Evolutionary conservation across 1,284 basidiomycete genomes (phyloP).

Genomic region (Papiliotrema nemorosa): DNA sequence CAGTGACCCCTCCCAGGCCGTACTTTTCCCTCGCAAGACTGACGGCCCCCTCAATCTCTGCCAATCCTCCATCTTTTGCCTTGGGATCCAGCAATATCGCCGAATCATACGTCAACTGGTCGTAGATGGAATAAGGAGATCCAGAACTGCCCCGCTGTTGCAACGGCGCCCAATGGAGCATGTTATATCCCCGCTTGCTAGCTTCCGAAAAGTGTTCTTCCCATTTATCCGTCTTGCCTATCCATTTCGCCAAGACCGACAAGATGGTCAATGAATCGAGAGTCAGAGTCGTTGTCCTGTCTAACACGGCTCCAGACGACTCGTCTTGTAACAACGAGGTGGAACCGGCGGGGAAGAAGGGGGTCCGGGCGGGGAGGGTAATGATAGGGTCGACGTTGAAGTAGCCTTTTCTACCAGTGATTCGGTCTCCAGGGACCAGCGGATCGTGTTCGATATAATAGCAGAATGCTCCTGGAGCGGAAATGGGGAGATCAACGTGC

Average conservation of each 20-base stretch:
- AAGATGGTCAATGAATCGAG: constrained; percentile 81
- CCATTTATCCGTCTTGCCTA: constrained; percentile 79
- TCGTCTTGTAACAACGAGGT: constrained; percentile 52
- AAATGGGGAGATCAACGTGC: constrained; percentile 87
- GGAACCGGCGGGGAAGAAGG: constrained; percentile 56
- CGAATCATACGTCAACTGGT: constrained; percentile 77
- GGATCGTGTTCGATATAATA: constrained; percentile 88
- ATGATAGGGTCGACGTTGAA: constrained; percentile 93
- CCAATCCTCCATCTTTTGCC: constrained; percentile 55
- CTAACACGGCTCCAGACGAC: constrained; percentile 54
- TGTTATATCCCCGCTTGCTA: constrained; percentile 84
- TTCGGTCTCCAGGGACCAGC: constrained; percentile 47
- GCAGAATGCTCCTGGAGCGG: constrained; percentile 87
- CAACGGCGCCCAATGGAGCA: constrained; percentile 91
- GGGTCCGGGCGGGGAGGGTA: constrained; percentile 64
- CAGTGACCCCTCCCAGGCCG: constrained; percentile 81
- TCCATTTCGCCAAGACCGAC: constrained; percentile 93
- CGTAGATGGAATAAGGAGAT: constrained; percentile 85
- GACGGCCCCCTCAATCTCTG: constrained; percentile 56
- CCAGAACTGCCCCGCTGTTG: constrained; percentile 82
- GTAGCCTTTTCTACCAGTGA: constrained; percentile 79
- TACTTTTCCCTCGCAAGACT: constrained; percentile 74
- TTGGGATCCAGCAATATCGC: constrained; percentile 60
- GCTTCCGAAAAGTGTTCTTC: constrained; percentile 73
- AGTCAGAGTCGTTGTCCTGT: constrained; percentile 54